These are phyloP conservation scores for Ploettnerulaceae sp. DNA, from an alignment of 2,329 filamentous ascomycete genomes.

Conservation along the genomic window DNA sequence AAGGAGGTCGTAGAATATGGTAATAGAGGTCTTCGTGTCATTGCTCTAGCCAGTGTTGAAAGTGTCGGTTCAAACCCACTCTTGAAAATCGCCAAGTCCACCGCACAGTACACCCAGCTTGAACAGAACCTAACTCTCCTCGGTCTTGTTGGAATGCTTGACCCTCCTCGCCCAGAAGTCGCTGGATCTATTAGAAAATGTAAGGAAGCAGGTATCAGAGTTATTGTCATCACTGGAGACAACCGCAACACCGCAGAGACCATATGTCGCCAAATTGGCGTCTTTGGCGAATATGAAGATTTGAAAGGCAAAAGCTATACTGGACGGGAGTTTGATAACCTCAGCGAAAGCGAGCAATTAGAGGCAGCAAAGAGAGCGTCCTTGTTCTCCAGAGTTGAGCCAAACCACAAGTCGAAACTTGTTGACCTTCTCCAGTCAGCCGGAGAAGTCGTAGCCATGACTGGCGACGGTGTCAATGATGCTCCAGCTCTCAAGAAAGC, in stretches of 20 bases:
- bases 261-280: conserved; percentile 94
- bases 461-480: conserved; percentile 97
- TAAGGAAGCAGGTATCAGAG: conserved; percentile 86
- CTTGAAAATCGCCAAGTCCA: conserved; percentile 70
- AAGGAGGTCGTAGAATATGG: conserved; percentile 86
- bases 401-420: conserved; percentile 93
- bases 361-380: conserved; percentile 80
- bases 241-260: conserved; percentile 97
- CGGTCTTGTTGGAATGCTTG: conserved; percentile 92
- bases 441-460: conserved; percentile 97
- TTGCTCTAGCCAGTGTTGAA: conserved; percentile 83
- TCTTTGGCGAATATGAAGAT: conserved; percentile 79
- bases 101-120: conserved; percentile 75
- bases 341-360: conserved; percentile 74
- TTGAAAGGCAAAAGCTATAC: conserved; percentile 91
- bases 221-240: conserved; percentile 97
- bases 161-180: conserved; percentile 92
- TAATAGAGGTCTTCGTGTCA: conserved; percentile 87
- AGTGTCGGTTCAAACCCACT: conserved; percentile 67
- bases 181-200: conserved; percentile 81
- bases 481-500: conserved; percentile 97
- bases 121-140: conserved; percentile 94
- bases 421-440: conserved; percentile 92
- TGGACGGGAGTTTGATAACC: conserved; percentile 86
- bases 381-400: conserved; percentile 94